Base-by-base conservation (phyloP, 2,329 filamentous ascomycete species). In the Orbilia blumenaviensis region DNA sequence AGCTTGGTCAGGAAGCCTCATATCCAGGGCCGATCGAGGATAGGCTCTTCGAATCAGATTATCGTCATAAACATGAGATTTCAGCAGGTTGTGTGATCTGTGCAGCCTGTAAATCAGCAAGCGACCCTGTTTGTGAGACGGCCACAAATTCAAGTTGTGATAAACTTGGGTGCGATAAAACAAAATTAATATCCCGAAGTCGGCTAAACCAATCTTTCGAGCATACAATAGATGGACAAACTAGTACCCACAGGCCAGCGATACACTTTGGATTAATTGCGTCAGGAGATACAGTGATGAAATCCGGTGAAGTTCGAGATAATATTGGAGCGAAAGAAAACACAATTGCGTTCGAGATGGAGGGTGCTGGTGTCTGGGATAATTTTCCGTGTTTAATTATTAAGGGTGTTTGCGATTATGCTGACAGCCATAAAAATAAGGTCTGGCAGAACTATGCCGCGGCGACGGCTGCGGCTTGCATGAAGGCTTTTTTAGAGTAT, bases 331-430 rank as follows among this genome's bases (percentile, higher is more conserved):
- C 32, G 2, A 32, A 56, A n/a, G 32, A 48, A 25, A 10, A 56
- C 7, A 44, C 76, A 12, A 78, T 79, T 54, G 76, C 71, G 10
- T 81, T 82, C 16, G 81, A 82, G 66, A 83, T 82, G 81, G 81
- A 82, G 60, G 78, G 80, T 12, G 80, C 78, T 9, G 80, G 81
- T 7, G 36, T 80, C 9, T 79, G 78, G 73, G 77, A 80, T 41
- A 74, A 78, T 0, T 62, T 84, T 0, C 83, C 84, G 0, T 83
- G 82, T 5, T 72, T 85, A 0, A 77, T 83, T 0, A 81, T 85
- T 50, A 84, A 84, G 8, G 83, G 83, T 0, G 83, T 84, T 0
- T 85, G 81, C 27, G 82, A 85, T 58, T 85, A 85, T 52, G 79
- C 83, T 0, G 84, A 85, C 64, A 81, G 80, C 0, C 82, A 84